Evolutionary conservation across 139 green algal species (phyloP), one percentile per base, ranked within the genome.

Genomic region (Chlorella sp.): DNA sequence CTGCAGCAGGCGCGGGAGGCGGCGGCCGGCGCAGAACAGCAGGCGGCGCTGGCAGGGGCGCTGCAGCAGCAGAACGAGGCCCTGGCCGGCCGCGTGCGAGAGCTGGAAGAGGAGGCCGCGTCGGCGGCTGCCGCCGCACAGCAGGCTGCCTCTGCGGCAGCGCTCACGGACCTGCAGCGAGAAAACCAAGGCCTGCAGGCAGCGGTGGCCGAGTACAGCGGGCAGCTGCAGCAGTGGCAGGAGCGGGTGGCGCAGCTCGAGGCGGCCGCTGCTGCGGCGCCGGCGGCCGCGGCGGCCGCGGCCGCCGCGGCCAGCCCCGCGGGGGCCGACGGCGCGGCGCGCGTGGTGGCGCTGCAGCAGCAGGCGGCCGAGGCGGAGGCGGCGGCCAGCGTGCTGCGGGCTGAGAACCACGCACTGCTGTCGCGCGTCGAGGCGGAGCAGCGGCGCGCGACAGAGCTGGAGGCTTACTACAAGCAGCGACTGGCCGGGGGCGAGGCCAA

Each of bases 361-460:
- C 56, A 53, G 68, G 68, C 68, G 2, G 43, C 71, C 0, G 56
- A 77, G 42, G 71, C 56, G 1, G 71, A 77, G 56, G 71, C 66
- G 48, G 48, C 56, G 48, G 62, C 50, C 36, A 72, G 71, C 4
- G 51, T 61, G 33, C 77, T 84, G 43, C 73, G 73, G 73, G 73
- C 73, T 1, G 73, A 79, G 73, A 73, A 73, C 38, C 25, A 35
- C 0, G 63, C 62, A 2, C 45, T 77, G 35, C 79, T 77, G 7
- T 40, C 60, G n/a, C 71, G 88, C 68, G 51, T 83, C 61, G 74
- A 71, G 31, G 61, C 76, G 33, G 75, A 88, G 83, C 75, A 74
- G 27, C 68, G 60, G 41, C 80, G 83, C 19, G 63, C 67, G 11
- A 48, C 50, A 15, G 71, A 88, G 41, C 48, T 87, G 59, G 83